A percentile compares a stretch with the other conserved stretches of the same genome.
These are phyloP conservation scores for Acacia melanoxylon DNA, from an alignment of 306 rosid genomes.

Conservation along the genomic window DNA sequence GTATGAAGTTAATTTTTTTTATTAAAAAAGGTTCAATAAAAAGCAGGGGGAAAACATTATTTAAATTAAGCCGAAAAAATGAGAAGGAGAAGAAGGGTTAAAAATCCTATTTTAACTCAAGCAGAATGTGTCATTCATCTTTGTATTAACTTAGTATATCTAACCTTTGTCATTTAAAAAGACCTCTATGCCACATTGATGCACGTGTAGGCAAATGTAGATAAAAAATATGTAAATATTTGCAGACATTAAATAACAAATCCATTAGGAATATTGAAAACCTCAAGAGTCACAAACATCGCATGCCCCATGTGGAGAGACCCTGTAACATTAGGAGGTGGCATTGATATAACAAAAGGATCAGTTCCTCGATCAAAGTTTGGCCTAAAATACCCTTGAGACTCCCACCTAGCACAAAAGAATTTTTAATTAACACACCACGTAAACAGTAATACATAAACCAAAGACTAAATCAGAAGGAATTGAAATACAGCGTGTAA, in stretches of 20 bases:
- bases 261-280: constrained; percentile 29
- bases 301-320: constrained; percentile 99
- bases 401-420: constrained; percentile 85
- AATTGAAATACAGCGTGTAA: not conserved
- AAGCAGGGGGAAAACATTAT: constrained; percentile 7
- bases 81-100: not conserved
- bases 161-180: constrained; percentile 8
- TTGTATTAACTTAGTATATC: not conserved
- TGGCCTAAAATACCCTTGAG: constrained; percentile 91
- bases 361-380: constrained; percentile 65
- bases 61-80: not conserved
- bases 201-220: constrained; percentile 6
- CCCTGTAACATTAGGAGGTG: constrained; percentile 98
- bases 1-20: not conserved
- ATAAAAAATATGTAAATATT: constrained; percentile 2
- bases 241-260: constrained; percentile 4
- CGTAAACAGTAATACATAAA: not conserved
- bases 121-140: constrained; percentile 17
- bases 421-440: constrained; percentile 28
- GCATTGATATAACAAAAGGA: constrained; percentile 93
- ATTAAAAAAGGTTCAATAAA: constrained; percentile 4
- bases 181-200: not conserved
- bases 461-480: not conserved
- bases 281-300: constrained; percentile 99
- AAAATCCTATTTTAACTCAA: constrained; percentile 20